phyloP scores from a whole-genome alignment of 345 rosid genomes.

The Gossypium mustelinum region DNA sequence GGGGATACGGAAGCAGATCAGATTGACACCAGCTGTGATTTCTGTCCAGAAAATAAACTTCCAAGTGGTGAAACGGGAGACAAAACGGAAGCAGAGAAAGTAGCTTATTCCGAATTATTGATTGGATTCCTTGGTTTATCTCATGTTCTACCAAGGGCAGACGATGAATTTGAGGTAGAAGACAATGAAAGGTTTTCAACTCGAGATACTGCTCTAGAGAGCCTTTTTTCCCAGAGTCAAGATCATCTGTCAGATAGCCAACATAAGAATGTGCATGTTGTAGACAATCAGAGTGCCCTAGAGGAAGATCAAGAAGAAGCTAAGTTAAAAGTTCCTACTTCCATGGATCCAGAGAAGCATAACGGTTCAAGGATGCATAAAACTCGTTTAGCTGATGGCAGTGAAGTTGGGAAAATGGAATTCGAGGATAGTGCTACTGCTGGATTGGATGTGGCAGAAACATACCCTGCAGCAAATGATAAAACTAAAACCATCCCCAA shows the following conservation, averaged over 20 bases:
- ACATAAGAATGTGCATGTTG: not conserved
- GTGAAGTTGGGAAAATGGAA: conserved; percentile 27
- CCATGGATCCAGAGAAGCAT: conserved; percentile 22
- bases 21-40: not conserved
- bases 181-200: no score
- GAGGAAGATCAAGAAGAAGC: conserved; percentile 23
- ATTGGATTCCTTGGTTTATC: conserved; percentile 12
- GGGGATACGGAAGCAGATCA: conserved; percentile 19
- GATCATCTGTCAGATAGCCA: conserved; percentile 10
- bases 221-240: not conserved
- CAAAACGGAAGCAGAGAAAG: conserved; percentile 15
- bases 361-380: conserved; percentile 8
- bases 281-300: conserved; percentile 13
- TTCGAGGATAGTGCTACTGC: conserved; percentile 16
- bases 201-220: no score
- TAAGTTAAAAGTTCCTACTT: conserved; percentile 13
- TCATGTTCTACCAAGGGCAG: not conserved
- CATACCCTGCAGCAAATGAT: conserved; percentile 6
- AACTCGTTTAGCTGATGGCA: conserved; percentile 17
- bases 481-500: conserved; percentile 4
- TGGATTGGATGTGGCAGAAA: conserved; percentile 20
- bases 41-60: conserved; percentile 2
- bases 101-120: not conserved
- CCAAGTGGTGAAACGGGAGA: conserved; percentile 16
- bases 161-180: no score